phyloP scores from a whole-genome alignment of 164 flowering plant species.

The Nymphaea colorata region DNA sequence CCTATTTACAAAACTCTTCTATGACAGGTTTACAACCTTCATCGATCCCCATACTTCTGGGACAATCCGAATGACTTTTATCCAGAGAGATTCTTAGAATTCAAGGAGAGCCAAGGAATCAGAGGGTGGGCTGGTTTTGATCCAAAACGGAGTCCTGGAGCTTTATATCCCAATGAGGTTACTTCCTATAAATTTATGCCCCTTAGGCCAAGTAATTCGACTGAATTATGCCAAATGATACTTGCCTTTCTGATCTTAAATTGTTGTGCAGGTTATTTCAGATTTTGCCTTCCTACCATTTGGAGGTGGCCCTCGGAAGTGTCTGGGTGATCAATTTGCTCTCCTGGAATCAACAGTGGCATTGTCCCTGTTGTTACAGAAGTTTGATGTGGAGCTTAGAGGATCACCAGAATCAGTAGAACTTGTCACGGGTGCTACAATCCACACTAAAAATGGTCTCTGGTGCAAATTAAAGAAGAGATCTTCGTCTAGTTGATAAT shows the following conservation, averaged over 20 bases:
- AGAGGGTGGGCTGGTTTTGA: slow-evolving; percentile 95
- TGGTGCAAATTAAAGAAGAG: slow-evolving; percentile 83
- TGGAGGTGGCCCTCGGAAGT: slow-evolving; percentile 96
- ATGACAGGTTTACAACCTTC: slow-evolving; percentile 82
- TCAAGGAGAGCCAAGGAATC: slow-evolving; percentile 35
- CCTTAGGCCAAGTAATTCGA: background rate
- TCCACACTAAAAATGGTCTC: slow-evolving; percentile 83
- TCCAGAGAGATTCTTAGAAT: slow-evolving; percentile 74
- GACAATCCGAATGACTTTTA: slow-evolving; percentile 71
- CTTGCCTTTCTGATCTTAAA: background rate
- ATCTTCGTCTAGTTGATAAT: slow-evolving; percentile 4
- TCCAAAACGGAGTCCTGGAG: slow-evolving; percentile 89
- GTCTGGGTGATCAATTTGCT: slow-evolving; percentile 97
- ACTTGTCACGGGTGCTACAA: slow-evolving; percentile 91
- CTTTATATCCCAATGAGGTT: slow-evolving; percentile 94
- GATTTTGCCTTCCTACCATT: slow-evolving; percentile 94
- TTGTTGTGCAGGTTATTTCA: slow-evolving; percentile 46
- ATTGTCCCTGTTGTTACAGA: slow-evolving; percentile 71
- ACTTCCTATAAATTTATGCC: background rate
- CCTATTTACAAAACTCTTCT: background rate
- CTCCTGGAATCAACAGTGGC: slow-evolving; percentile 93
- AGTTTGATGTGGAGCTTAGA: slow-evolving; percentile 68
- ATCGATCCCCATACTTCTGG: slow-evolving; percentile 92
- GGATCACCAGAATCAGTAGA: slow-evolving; percentile 79
- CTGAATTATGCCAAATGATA: background rate